Conservation (phyloP, 2,329 filamentous ascomycete genomes). For the Verticillium isaacii region DNA sequence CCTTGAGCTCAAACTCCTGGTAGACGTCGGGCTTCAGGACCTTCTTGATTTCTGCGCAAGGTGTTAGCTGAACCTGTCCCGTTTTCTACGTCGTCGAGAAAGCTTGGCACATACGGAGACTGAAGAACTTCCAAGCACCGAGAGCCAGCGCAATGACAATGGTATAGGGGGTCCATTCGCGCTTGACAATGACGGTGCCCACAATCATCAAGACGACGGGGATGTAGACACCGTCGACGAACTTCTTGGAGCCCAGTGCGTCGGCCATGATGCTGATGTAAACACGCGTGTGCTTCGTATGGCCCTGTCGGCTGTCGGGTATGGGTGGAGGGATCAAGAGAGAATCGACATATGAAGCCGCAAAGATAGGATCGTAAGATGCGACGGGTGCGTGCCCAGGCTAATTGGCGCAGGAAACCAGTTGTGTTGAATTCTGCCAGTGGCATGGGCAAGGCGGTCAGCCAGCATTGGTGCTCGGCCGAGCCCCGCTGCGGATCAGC, state of each 20-base stretch:
- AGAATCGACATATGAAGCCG: background rate
- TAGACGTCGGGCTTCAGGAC: conserved; percentile 83
- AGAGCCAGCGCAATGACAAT: conserved; percentile 61
- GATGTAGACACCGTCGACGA: conserved; percentile 77
- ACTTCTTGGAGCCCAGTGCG: conserved; percentile 52
- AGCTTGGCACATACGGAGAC: conserved; percentile 54
- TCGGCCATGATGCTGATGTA: conserved; percentile 20
- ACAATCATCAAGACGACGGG: conserved; percentile 74
- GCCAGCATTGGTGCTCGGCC: background rate
- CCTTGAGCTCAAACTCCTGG: conserved; percentile 87
- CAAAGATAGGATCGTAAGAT: background rate
- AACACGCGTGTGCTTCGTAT: background rate
- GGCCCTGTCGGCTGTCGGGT: background rate
- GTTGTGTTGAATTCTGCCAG: background rate
- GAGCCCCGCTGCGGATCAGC: background rate
- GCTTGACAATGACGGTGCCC: conserved; percentile 73
- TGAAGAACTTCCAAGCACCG: conserved; percentile 67
- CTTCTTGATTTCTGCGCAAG: conserved; percentile 62
- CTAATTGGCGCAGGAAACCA: background rate
- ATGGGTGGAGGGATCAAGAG: background rate
- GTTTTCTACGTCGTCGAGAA: background rate
- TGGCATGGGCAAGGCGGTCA: background rate
- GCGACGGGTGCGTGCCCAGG: background rate
- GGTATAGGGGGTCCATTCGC: conserved; percentile 70
- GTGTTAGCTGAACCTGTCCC: background rate